Base-by-base conservation (phyloP, 2,329 filamentous ascomycete species). In the Fusarium mangiferae region DNA sequence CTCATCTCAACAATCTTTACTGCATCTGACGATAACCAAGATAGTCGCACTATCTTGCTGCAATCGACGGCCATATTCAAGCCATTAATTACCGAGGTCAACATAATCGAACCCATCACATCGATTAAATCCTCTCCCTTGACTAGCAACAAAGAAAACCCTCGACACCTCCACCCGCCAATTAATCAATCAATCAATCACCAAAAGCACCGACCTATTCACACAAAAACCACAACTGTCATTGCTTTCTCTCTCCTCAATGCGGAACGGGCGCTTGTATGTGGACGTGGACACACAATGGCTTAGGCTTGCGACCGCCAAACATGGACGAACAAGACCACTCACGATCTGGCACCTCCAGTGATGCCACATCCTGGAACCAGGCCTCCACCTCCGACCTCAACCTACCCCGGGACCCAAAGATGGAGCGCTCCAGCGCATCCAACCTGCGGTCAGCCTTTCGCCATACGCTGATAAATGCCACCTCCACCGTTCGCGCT, bases 401-500 rank as follows among this genome's bases (percentile, higher is more conserved):
- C 74, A 74, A 80, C 67, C 67, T 75, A 58, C 75, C 75, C 52
- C 77, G 78, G 64, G 75, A 78, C 65, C 74, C 77, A 66, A 78
- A 71, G 49, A 79, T 82, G 76, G 82, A 84, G 71, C 81, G 81
- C 56, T 75, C 80, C 60, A 82, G 82, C 66, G 79, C 79, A 51
- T 77, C 78, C 58, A 83, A 80, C 69, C 71, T 83, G 49, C 78
- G 81, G 58, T 80, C 83, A 49, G 77, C 80, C 61, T 82, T 81
- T 70, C 77, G 81, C 62, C 70, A 78, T 63, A 80, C 77, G 52
- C 64, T 79, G 57, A 71, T 46, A 52, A 74, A 75, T 59, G 69
- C 78, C 60, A 82, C 84, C 74, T 78, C 81, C 72, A 89, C 88
- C 51, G 89, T 92, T 77, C 90, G 92, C 72, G 84, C 91, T 64